Conservation (phyloP, 2,329 filamentous ascomycete species). For the Colletotrichum sp. region DNA sequence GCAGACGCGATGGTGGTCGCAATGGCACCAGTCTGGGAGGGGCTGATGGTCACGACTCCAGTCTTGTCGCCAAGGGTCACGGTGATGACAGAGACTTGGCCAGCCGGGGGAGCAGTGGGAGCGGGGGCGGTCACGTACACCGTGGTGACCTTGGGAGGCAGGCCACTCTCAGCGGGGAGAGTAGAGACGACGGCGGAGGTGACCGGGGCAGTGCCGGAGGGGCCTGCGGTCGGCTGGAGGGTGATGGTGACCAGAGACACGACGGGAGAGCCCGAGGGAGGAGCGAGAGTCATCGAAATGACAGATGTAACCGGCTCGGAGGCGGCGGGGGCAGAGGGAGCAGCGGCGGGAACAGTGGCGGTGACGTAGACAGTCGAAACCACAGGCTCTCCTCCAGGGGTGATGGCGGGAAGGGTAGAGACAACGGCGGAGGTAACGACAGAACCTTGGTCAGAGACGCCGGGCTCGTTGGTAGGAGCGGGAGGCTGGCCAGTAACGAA, state of each 20-base stretch:
- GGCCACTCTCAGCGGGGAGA: constrained; percentile 6
- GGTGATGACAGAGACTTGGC: constrained; percentile 15
- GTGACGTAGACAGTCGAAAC: neutral
- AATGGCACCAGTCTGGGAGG: constrained; percentile 5
- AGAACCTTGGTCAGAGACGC: neutral
- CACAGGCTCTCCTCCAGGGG: neutral
- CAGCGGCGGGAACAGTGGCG: neutral
- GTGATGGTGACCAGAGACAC: constrained; percentile 18
- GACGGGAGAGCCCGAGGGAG: constrained; percentile 1
- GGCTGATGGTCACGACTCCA: constrained; percentile 14
- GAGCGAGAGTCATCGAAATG: constrained; percentile 16
- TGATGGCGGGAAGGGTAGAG: neutral
- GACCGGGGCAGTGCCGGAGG: neutral
- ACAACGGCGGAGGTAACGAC: neutral
- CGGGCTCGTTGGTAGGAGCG: neutral
- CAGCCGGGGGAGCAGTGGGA: neutral
- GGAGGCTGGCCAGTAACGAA: neutral
- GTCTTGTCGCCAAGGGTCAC: constrained; percentile 13
- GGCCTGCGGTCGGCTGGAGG: constrained; percentile 6
- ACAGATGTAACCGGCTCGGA: constrained; percentile 17
- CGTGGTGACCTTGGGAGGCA: constrained; percentile 6
- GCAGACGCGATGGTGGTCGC: constrained; percentile 1
- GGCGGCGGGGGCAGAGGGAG: neutral
- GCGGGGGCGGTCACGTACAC: constrained; percentile 13
- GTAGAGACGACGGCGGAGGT: constrained; percentile 14